Evolutionary conservation across 2,329 filamentous ascomycete species (phyloP), one percentile per base, ranked within the genome.

Genomic region (Aureobasidium vineae): DNA sequence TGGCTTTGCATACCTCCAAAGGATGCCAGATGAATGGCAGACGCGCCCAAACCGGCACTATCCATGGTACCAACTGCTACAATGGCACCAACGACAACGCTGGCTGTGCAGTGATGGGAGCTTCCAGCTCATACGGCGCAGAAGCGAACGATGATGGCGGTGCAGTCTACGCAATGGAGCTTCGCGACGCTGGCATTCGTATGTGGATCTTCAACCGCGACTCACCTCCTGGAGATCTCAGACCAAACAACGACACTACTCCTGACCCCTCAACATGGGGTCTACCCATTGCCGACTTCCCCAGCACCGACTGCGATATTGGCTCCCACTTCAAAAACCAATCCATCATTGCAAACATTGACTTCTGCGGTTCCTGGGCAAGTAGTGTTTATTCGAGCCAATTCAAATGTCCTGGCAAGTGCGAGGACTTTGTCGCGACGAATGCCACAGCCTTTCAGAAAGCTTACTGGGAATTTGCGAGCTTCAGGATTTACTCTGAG

Each of bases 31-130:
- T 76, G 56, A 71, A 69, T 36, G 68, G 67, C 45, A 72, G 74
- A 56, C 90, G 90, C 50, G 90, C 92, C 81, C 92, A 77, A 88
- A 89, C 40, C 82, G 95, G 19, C 88, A 91, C 80, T 8, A 81
- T 88, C 70, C 68, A 67, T 5, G 73, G 71, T 7, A 68, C 66
- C 15, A 72, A 73, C 64, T 78, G 76, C 68, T 70, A 43, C 61
- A 56, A 68, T 63, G 87, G 77, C 31, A 79, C 83, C 70, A 68
- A 65, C 38, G 66, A 69, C 61, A 75, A 75, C 63, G 71, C 68
- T 16, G 75, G 75, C 52, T 76, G 74, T 68, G 86, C 93, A 91
- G 83, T 97, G 96, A 78, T 45, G 56, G 65, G 65, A 38, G 49
- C 56, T n/a, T 50, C 47, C 4, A 68, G 70, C 50, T 73, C 73